Evolutionary conservation across 768 basidiomycete genomes (phyloP).

Genomic region (Russula olivacea): DNA sequence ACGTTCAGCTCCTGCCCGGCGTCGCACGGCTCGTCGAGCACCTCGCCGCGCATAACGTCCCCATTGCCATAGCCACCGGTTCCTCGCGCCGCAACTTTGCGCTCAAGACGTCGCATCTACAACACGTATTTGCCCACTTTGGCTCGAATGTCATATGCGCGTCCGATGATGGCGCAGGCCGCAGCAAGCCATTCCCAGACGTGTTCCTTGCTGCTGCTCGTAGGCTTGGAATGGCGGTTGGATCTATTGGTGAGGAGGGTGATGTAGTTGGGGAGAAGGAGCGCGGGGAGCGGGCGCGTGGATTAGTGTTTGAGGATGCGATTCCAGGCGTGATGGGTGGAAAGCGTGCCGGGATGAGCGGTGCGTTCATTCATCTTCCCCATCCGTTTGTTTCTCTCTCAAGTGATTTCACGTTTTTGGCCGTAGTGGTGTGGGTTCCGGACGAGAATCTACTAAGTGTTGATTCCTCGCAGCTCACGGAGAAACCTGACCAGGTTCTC

Average conservation of each 20-base stretch:
- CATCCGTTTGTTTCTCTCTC: not conserved
- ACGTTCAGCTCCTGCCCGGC: constrained; percentile 69
- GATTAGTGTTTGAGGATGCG: constrained; percentile 81
- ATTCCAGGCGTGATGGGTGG: constrained; percentile 73
- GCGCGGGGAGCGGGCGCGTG: constrained; percentile 47
- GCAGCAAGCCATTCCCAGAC: constrained; percentile 78
- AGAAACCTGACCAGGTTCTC: constrained; percentile 55
- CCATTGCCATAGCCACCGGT: constrained; percentile 79
- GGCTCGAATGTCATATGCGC: constrained; percentile 62
- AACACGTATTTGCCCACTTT: constrained; percentile 55
- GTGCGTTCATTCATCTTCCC: constrained; percentile 38
- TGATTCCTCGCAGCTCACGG: constrained; percentile 35
- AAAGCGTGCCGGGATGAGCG: constrained; percentile 80
- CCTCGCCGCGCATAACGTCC: constrained; percentile 58
- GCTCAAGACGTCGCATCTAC: constrained; percentile 60
- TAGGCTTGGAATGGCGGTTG: constrained; percentile 47
- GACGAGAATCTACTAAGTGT: constrained; percentile 59
- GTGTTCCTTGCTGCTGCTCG: constrained; percentile 73
- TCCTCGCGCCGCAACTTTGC: constrained; percentile 59
- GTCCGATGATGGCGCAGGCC: constrained; percentile 52
- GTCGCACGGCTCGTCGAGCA: constrained; percentile 62
- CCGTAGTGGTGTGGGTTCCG: constrained; percentile 78
- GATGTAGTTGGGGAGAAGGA: constrained; percentile 35
- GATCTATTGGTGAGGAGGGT: constrained; percentile 42
- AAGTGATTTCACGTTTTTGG: not conserved